A percentile compares a stretch with the other conserved stretches of the same genome.
phyloP scores from a whole-genome alignment of 1,139 yeast species.

The Candida sojae region DNA sequence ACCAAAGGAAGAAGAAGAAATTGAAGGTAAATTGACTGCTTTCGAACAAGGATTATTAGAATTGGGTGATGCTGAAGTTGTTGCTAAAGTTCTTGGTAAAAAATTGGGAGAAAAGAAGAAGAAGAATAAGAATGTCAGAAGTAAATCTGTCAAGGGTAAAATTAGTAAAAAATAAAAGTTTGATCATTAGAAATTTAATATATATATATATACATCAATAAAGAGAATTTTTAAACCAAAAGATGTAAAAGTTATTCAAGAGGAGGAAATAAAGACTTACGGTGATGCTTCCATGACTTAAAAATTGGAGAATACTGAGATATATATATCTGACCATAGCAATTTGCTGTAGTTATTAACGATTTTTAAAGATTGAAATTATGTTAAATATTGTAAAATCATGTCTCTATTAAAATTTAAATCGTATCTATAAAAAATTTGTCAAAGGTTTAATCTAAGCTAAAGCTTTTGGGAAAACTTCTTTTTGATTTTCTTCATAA shows the following conservation, averaged over 20 bases:
- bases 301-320: too few species aligned
- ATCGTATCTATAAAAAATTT: not conserved
- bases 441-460: slow-evolving; percentile 6
- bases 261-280: too few species aligned
- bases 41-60: slow-evolving; percentile 82
- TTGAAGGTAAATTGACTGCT: slow-evolving; percentile 48
- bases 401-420: too few species aligned
- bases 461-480: slow-evolving; percentile 12
- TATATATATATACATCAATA: not conserved
- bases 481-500: slow-evolving; percentile 19
- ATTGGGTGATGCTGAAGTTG: slow-evolving; percentile 73
- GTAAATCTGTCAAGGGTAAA: slow-evolving; percentile 14
- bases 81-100: slow-evolving; percentile 47
- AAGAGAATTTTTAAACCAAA: too few species aligned
- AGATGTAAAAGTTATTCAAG: too few species aligned
- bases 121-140: slow-evolving; percentile 10
- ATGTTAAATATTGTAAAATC: too few species aligned
- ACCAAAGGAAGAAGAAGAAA: slow-evolving; percentile 27
- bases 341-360: too few species aligned
- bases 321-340: too few species aligned
- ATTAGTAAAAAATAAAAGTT: not conserved
- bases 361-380: too few species aligned
- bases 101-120: slow-evolving; percentile 22
- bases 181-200: not conserved
- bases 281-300: too few species aligned